Conservation (phyloP, 768 basidiomycete genomes). For the Boletus bicolor region DNA sequence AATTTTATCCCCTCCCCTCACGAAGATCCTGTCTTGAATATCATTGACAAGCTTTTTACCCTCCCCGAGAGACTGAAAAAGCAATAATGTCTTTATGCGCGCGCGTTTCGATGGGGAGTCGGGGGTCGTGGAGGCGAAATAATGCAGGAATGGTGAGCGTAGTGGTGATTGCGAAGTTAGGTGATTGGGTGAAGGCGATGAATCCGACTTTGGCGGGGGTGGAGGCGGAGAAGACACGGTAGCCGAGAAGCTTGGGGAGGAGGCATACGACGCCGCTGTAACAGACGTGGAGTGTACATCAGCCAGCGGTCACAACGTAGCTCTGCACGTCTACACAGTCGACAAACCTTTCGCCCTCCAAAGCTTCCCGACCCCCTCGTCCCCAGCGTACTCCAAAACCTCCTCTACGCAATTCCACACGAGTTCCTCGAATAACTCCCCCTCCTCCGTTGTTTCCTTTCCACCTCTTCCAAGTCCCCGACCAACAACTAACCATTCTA, state of each 20-base stretch:
- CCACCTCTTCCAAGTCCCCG: constrained; percentile 39
- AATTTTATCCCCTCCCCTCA: constrained; percentile 40
- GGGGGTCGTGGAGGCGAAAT: constrained; percentile 81
- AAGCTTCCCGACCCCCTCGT: constrained; percentile 54
- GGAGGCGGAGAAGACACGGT: constrained; percentile 3
- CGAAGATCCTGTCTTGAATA: constrained; percentile 19
- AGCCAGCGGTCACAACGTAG: background rate
- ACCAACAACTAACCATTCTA: constrained; percentile 78
- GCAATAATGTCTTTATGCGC: constrained; percentile 72
- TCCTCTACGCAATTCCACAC: constrained; percentile 53
- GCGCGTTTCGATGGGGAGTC: constrained; percentile 69
- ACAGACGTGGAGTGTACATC: background rate
- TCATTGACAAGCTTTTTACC: constrained; percentile 14
- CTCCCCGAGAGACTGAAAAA: constrained; percentile 51
- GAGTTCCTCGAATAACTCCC: constrained; percentile 62
- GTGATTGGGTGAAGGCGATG: background rate
- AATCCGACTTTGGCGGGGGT: constrained; percentile 11
- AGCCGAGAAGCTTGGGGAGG: constrained; percentile 20
- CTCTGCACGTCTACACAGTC: background rate
- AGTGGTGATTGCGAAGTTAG: constrained; percentile 1
- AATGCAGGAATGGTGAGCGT: constrained; percentile 45
- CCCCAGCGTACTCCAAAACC: constrained; percentile 43
- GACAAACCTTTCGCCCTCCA: constrained; percentile 69
- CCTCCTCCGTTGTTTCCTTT: constrained; percentile 20
- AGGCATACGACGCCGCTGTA: constrained; percentile 53